A percentile compares a stretch with the other conserved stretches of the same genome.
phyloP scores from a whole-genome alignment of 495 filamentous ascomycete genomes.

The Bombardia bombarda region DNA sequence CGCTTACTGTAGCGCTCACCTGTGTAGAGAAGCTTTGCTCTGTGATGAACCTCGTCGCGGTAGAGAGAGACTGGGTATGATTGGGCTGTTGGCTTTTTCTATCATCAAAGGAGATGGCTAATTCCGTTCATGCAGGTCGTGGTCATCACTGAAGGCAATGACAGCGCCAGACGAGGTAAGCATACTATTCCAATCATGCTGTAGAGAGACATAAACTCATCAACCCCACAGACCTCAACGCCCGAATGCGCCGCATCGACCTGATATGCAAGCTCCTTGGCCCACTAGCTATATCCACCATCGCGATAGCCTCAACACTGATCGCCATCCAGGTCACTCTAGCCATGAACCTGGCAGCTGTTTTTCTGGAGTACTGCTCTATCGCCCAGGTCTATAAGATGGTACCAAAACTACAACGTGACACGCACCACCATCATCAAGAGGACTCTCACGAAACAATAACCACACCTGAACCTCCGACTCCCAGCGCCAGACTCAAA shows the following conservation, averaged over 20 bases:
- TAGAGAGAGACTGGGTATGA: slow-evolving; percentile 59
- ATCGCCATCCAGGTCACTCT: slow-evolving; percentile 29
- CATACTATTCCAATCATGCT: background rate
- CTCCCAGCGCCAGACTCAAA: background rate
- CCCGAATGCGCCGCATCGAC: slow-evolving; percentile 63
- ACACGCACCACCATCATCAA: background rate
- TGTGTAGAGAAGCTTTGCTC: slow-evolving; percentile 50
- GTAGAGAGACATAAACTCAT: background rate
- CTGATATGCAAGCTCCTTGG: slow-evolving; percentile 63
- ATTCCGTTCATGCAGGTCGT: slow-evolving; percentile 10
- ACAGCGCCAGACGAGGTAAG: slow-evolving; percentile 2
- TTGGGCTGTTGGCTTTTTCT: background rate
- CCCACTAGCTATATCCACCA: slow-evolving; percentile 48
- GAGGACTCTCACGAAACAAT: too few species aligned
- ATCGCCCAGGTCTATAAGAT: slow-evolving; percentile 38
- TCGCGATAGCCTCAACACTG: slow-evolving; percentile 25
- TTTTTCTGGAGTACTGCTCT: slow-evolving; percentile 48
- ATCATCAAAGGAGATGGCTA: background rate
- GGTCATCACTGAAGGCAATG: slow-evolving; percentile 21
- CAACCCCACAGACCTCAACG: slow-evolving; percentile 36
- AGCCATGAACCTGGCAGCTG: slow-evolving; percentile 31
- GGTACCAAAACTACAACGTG: slow-evolving; percentile 6
- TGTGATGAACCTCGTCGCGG: slow-evolving; percentile 50
- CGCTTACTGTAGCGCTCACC: slow-evolving; percentile 36
- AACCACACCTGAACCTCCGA: background rate